A percentile compares a stretch with the other conserved stretches of the same genome.
phyloP scores from a whole-genome alignment of 129 eudicot species.

The Arctium minus region DNA sequence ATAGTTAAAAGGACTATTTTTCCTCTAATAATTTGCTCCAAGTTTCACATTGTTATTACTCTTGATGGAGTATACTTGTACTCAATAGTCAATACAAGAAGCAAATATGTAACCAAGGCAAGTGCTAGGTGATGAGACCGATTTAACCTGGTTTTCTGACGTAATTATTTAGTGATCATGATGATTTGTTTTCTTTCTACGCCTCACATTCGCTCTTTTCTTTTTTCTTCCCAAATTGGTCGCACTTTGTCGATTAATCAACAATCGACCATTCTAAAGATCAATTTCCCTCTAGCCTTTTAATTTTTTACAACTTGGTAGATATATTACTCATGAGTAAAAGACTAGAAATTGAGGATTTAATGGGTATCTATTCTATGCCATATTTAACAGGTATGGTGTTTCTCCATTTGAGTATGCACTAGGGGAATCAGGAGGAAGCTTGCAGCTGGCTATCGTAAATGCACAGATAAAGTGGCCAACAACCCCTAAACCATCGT shows the following conservation, averaged over 20 bases:
- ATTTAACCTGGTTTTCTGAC: not conserved
- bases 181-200: not conserved
- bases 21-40: not conserved
- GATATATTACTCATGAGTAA: not conserved
- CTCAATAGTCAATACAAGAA: no score
- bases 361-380: not conserved
- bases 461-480: conserved; percentile 96
- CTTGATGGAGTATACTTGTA: not conserved
- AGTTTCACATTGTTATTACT: not conserved
- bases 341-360: not conserved
- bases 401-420: conserved; percentile 95
- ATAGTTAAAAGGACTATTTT: not conserved
- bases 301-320: not conserved
- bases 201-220: not conserved
- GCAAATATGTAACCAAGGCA: no score
- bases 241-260: not conserved
- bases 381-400: conserved; percentile 64
- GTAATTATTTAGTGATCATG: not conserved
- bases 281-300: not conserved
- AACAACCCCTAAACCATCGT: conserved; percentile 64
- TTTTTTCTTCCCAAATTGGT: not conserved
- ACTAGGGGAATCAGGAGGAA: conserved; percentile 87
- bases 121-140: not conserved
- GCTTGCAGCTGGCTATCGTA: conserved; percentile 81
- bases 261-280: not conserved